Conservation (phyloP, 306 rosid species). For the Trifolium subterraneum region DNA sequence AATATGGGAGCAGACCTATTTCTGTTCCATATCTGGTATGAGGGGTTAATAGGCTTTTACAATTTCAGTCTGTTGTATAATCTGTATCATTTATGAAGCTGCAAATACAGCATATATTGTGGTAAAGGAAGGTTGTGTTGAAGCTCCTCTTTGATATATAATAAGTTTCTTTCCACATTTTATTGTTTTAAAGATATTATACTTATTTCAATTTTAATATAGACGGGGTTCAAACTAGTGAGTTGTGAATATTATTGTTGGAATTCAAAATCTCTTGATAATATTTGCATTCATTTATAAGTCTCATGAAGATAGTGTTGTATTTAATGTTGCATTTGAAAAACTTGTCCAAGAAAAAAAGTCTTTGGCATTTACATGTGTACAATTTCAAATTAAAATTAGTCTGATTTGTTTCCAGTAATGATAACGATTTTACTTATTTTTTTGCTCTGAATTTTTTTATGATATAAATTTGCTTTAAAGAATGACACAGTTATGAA, state of each 20-base stretch:
- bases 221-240: too few relatives aligned
- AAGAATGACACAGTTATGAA: not conserved
- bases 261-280: not conserved
- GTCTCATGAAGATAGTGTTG: not conserved
- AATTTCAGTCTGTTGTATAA: conserved; percentile 29
- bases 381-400: not conserved
- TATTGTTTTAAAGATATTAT: not conserved
- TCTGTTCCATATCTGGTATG: conserved; percentile 37
- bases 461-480: not conserved
- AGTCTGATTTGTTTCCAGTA: not conserved
- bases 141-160: conserved; percentile 1
- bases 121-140: conserved; percentile 11
- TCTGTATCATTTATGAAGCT: conserved; percentile 32
- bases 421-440: not conserved
- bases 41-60: conserved; percentile 30
- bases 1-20: conserved; percentile 14
- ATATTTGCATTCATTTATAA: not conserved
- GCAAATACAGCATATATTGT: conserved; percentile 33
- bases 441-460: not conserved
- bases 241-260: not conserved
- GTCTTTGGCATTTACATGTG: not conserved
- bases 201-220: not conserved
- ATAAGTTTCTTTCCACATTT: not conserved
- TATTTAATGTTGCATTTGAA: not conserved
- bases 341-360: not conserved